Conservation (phyloP, 192 early-diverging fungal species). For the Podila epicladia region DNA sequence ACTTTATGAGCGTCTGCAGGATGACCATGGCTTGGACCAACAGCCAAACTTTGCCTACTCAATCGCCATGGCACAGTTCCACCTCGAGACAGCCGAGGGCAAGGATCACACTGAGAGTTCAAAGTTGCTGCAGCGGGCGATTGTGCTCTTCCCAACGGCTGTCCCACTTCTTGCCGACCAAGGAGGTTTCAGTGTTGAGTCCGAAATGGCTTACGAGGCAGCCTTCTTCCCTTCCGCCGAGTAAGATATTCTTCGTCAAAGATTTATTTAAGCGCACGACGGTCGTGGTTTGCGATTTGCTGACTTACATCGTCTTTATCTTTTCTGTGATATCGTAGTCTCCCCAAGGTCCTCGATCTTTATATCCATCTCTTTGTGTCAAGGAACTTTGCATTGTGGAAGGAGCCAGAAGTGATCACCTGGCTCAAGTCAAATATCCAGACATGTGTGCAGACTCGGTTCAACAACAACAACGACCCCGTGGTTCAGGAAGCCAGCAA, state of each 20-base stretch:
- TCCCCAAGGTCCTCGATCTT: constrained; percentile 64
- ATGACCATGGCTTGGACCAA: constrained; percentile 50
- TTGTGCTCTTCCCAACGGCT: constrained; percentile 75
- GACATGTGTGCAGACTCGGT: constrained; percentile 25
- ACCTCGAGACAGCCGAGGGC: constrained; percentile 62
- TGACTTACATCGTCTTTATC: background rate
- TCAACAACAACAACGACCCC: constrained; percentile 20
- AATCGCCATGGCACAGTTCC: constrained; percentile 79
- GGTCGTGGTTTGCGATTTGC: background rate
- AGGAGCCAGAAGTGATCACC: constrained; percentile 73
- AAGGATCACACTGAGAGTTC: constrained; percentile 56
- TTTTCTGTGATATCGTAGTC: constrained; percentile 11
- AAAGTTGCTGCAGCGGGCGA: constrained; percentile 72
- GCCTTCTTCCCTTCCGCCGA: constrained; percentile 61
- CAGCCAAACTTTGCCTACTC: constrained; percentile 83
- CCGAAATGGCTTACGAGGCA: constrained; percentile 58
- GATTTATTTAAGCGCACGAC: background rate
- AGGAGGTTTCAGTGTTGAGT: constrained; percentile 66
- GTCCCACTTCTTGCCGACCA: constrained; percentile 73
- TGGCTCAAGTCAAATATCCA: constrained; percentile 50
- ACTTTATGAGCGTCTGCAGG: constrained; percentile 51
- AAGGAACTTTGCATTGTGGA: constrained; percentile 81
- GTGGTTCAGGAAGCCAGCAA: constrained; percentile 25
- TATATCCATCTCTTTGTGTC: constrained; percentile 80
- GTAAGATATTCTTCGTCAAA: constrained; percentile 17